Percentiles rank a stretch among this genome's conserved stretches.
These are phyloP conservation scores for Xylaria digitata DNA, from an alignment of 2,329 filamentous ascomycete genomes.

Conservation along the genomic window DNA sequence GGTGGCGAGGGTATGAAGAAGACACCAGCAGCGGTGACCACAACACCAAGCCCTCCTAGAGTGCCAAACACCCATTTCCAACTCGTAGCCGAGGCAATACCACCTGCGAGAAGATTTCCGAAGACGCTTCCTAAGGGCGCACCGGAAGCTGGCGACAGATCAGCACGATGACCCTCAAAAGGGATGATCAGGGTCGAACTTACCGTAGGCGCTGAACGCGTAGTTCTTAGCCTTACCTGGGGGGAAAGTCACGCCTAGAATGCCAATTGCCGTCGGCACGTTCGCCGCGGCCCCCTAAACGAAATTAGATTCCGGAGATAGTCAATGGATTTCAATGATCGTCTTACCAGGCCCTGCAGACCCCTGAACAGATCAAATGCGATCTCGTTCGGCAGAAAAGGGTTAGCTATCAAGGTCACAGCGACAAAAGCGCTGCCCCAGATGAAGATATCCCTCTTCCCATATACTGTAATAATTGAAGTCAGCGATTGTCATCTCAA, in stretches of 20 bases:
- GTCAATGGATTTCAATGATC: neutral
- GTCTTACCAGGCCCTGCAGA: slow-evolving; percentile 68
- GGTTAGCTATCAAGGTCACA: slow-evolving; percentile 67
- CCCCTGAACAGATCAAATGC: slow-evolving; percentile 74
- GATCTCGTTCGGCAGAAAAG: slow-evolving; percentile 74
- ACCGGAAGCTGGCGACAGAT: slow-evolving; percentile 61
- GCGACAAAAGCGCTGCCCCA: slow-evolving; percentile 73
- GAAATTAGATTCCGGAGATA: slow-evolving; percentile 31
- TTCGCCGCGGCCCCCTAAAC: slow-evolving; percentile 73
- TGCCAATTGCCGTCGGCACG: slow-evolving; percentile 77
- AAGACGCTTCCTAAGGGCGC: slow-evolving; percentile 73
- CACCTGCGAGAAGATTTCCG: slow-evolving; percentile 72
- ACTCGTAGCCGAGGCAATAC: slow-evolving; percentile 70
- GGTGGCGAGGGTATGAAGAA: slow-evolving; percentile 69
- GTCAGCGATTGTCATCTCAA: slow-evolving; percentile 10
- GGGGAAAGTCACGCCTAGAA: slow-evolving; percentile 74
- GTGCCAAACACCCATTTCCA: slow-evolving; percentile 78
- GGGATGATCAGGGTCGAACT: slow-evolving; percentile 28
- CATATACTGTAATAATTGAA: slow-evolving; percentile 59
- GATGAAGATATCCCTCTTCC: slow-evolving; percentile 73
- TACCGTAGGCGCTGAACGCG: slow-evolving; percentile 72
- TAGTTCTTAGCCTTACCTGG: slow-evolving; percentile 77
- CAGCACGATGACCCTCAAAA: slow-evolving; percentile 5
- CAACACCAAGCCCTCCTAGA: slow-evolving; percentile 68
- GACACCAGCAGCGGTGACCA: slow-evolving; percentile 67